A percentile compares a stretch with the other conserved stretches of the same genome.
phyloP scores from a whole-genome alignment of 2,329 filamentous ascomycete genomes.

The Neofusicoccum ribis region DNA sequence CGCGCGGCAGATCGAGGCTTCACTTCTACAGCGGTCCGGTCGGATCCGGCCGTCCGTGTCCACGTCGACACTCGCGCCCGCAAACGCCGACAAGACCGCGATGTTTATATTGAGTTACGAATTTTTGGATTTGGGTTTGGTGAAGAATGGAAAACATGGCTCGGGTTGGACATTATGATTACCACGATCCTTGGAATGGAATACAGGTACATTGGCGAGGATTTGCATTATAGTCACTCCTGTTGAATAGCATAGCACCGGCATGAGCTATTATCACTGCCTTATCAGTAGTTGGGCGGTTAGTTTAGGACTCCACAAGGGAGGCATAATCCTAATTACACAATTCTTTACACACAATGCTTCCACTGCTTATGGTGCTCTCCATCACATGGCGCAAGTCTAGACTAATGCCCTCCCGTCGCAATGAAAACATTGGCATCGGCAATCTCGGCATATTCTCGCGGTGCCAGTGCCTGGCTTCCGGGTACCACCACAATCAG shows the following conservation, averaged over 20 bases:
- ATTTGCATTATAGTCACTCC: neutral
- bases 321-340: slow-evolving; percentile 14
- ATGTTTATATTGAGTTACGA: slow-evolving; percentile 8
- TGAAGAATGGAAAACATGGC: neutral
- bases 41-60: neutral
- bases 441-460: too few relatives aligned
- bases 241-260: slow-evolving; percentile 10
- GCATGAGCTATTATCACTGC: neutral
- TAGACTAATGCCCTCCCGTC: too few relatives aligned
- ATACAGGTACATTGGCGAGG: neutral
- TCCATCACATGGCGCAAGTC: too few relatives aligned
- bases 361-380: too few relatives aligned
- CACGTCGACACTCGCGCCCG: neutral
- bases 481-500: too few relatives aligned
- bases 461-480: too few relatives aligned
- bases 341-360: neutral
- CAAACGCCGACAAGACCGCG: neutral
- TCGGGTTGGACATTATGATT: neutral
- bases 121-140: neutral
- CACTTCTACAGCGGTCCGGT: slow-evolving; percentile 2
- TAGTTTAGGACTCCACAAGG: neutral
- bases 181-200: neutral
- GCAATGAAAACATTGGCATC: too few relatives aligned
- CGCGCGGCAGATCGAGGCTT: neutral
- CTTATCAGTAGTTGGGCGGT: neutral